These are phyloP conservation scores for Chlamydomonas applanata DNA, from an alignment of 139 green algal genomes.

Conservation along the genomic window DNA sequence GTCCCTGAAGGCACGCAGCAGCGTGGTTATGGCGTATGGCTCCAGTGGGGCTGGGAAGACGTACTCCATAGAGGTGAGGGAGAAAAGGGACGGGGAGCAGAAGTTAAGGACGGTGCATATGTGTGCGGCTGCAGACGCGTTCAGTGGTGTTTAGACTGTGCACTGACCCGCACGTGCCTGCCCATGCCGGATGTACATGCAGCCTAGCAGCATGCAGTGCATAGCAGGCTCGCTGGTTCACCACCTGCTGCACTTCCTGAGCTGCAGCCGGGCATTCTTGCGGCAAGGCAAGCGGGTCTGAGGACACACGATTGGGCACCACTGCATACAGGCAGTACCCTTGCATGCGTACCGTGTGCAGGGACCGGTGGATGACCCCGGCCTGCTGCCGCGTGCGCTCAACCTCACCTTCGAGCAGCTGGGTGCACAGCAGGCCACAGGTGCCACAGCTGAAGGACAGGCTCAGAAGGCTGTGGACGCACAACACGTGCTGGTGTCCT, in stretches of 20 bases:
- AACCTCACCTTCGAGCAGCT: slow-evolving; percentile 54
- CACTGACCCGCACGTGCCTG: too few relatives aligned
- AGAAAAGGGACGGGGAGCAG: neutral
- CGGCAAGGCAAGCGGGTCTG: too few relatives aligned
- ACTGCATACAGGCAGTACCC: neutral
- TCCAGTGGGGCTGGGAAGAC: slow-evolving; percentile 82
- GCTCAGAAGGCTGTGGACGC: neutral
- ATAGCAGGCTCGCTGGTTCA: too few relatives aligned
- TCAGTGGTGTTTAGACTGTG: too few relatives aligned
- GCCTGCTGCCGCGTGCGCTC: slow-evolving; percentile 63
- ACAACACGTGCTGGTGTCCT: slow-evolving; percentile 36
- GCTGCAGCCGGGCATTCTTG: too few relatives aligned
- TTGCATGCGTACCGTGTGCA: slow-evolving; percentile 16
- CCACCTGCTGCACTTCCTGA: too few relatives aligned
- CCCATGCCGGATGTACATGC: too few relatives aligned
- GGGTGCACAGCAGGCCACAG: neutral
- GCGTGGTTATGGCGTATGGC: slow-evolving; percentile 79
- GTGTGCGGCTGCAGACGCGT: too few relatives aligned
- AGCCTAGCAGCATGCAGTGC: too few relatives aligned
- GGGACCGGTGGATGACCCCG: slow-evolving; percentile 53
- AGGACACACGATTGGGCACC: too few relatives aligned
- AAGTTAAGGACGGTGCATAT: neutral
- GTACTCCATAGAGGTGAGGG: slow-evolving; percentile 64
- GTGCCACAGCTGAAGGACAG: neutral
- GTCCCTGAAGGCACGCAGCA: slow-evolving; percentile 14